Base-by-base conservation (phyloP, 495 filamentous ascomycete genomes). In the Tuber calosporum region DNA sequence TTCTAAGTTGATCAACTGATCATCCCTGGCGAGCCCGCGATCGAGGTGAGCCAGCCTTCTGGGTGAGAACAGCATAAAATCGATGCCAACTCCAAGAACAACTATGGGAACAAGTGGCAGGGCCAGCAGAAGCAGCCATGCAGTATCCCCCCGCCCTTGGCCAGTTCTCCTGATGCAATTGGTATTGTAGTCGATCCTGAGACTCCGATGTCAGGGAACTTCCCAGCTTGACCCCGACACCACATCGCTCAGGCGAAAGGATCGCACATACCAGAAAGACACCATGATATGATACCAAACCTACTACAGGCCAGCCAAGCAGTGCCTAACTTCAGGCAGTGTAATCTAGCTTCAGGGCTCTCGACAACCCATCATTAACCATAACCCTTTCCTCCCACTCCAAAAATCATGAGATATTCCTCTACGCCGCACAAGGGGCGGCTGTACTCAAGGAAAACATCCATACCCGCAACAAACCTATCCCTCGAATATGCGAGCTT, bases 281-380 rank as follows among this genome's bases (percentile, higher is more conserved):
- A 93, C 83, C 85, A 95, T 88, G 82, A 96, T 94, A 38, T 92
- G 76, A 94, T 92, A 30, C 91, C 75, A 93, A 84, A n/a, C n/a
- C 83, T 95, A 92, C 81, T 96, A 91, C 0, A 91, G 84, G 9
- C 89, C 91, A 11, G 93, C 91, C 3, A 96, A 84, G 9, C 90
- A 89, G 62, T 92, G 92, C 36, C 88, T 85, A 69, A 89, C 86
- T 72, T 89, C 87, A 0, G 87, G 87, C 40, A 87, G 87, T 9
- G 85, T 85, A 66, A 79, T 79, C 77, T 77, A 43, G 34, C 6
- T 62, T 69, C 45, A 53, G 45, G 9, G 8, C 26, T 53, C n/a
- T n/a, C 13, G 22, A 13, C 8, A 26, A 53, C 45, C 45, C 45
- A 53, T 53, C 22, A 13, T 22, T 20, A 53, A 3, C 45, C 45